Evolutionary conservation across 495 filamentous ascomycete species (phyloP), one percentile per base, ranked within the genome.

Genomic region (Achaetomiella virescens): DNA sequence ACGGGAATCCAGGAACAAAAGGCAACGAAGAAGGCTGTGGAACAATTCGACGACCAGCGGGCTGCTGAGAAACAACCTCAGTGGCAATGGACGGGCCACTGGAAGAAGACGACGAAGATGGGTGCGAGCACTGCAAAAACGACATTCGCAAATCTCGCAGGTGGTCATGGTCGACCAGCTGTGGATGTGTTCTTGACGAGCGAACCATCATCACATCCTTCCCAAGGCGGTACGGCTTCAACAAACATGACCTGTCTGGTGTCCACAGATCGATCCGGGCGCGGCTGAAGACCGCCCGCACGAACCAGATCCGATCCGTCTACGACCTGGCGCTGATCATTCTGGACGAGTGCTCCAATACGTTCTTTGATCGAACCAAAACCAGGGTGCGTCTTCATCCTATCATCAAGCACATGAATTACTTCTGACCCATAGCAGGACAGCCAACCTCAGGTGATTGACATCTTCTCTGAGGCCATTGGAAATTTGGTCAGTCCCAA

Each of bases 91-190:
- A n/a, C n/a, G n/a, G n/a, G n/a, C n/a, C n/a, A n/a, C n/a, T n/a
- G n/a, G n/a, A n/a, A n/a, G n/a, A n/a, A n/a, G n/a, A n/a, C n/a
- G n/a, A n/a, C n/a, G n/a, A n/a, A n/a, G n/a, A n/a, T n/a, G n/a
- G n/a, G n/a, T n/a, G n/a, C n/a, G n/a, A n/a, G n/a, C n/a, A n/a
- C n/a, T n/a, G n/a, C n/a, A n/a, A n/a, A n/a, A n/a, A n/a, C n/a
- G n/a, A n/a, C n/a, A n/a, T n/a, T n/a, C n/a, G n/a, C n/a, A n/a
- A n/a, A 73, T 84, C 7, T 76, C 82, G 0, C 81, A 84, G 53
- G 76, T 89, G 17, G 77, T 88, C 65, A 90, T 88, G 86, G 85
- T 87, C 1, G 86, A 89, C 58, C 84, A 89, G 61, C 70, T 89
- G 2, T 89, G 85, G 85, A 79, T 88, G 75, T 88, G 84, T 88